Evolutionary conservation across 495 filamentous ascomycete species (phyloP).

Genomic region (Penicillium angulare): DNA sequence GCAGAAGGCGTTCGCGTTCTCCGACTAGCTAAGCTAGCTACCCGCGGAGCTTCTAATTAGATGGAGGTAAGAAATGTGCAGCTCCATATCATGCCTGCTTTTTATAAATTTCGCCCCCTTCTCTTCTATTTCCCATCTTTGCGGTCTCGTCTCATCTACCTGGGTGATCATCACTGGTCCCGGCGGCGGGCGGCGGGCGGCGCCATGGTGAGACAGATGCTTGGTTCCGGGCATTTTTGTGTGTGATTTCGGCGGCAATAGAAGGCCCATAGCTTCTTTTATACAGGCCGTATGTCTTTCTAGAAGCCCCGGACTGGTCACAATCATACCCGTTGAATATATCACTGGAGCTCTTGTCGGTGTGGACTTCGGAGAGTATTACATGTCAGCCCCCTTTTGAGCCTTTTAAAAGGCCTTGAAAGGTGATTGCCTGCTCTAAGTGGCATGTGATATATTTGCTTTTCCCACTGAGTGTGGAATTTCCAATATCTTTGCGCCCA

Average conservation of each 20-base stretch:
- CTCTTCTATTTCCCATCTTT: not conserved
- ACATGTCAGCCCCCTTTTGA: not conserved
- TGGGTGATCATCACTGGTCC: not conserved
- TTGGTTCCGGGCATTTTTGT: conserved; percentile 12
- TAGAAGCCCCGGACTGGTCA: not conserved
- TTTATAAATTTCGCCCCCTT: not conserved
- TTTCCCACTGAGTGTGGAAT: not conserved
- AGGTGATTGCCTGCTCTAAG: not conserved
- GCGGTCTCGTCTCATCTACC: not conserved
- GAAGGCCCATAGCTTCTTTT: not conserved
- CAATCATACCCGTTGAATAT: too few relatives aligned
- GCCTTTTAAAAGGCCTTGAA: not conserved
- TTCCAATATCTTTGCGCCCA: not conserved
- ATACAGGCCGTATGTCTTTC: conserved; percentile 4
- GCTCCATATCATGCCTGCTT: not conserved
- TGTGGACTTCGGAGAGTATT: not conserved
- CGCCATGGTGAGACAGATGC: conserved; percentile 25
- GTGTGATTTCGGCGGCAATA: conserved; percentile 3
- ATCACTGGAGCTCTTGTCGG: too few relatives aligned
- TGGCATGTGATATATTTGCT: conserved; percentile 10
- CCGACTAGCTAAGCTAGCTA: not conserved
- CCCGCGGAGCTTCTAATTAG: not conserved
- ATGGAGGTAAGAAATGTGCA: conserved; percentile 17
- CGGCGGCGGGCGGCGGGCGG: conserved; percentile 1
- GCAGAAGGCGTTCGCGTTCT: not conserved